Base-by-base conservation (phyloP, 306 rosid genomes). In the Macrotyloma uniflorum region DNA sequence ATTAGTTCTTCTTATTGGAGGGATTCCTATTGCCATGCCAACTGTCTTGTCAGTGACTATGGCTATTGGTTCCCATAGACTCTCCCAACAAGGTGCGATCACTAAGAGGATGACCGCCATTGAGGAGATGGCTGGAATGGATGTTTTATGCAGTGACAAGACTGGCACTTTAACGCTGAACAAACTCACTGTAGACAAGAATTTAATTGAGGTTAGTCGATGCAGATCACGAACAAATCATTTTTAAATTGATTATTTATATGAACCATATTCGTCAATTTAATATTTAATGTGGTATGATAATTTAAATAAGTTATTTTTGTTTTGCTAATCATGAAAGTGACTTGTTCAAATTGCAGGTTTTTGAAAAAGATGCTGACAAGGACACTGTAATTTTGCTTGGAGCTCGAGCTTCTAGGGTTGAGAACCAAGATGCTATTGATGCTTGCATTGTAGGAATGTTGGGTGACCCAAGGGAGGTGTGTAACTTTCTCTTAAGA, bases 121-220 rank as follows among this genome's bases (percentile, higher is more conserved):
- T 65, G 97, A 91, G 76, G 97, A 91, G 38, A 82, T 91, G 97
- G 97, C 97, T 72, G 97, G 97, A 13, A 91, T 91, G 97, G 97
- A 91, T 77, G 97, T 91, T 45, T 84, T 91, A 18, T 92, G 97
- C 20, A 88, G 94, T 79, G 97, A 92, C 76, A 92, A 92, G 85
- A 92, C 97, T 6, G 97, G 94, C 40, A 92, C 94, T 10, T 86
- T 90, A 12, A 92, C 97, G 3, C 85, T 92, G 38, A 91, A 91
- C 88, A 89, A 91, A 81, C 97, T 91, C 70, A 89, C 93, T 0
- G 97, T 91, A 5, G 97, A 92, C 83, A 88, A 74, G 76, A 58
- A 18, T 75, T 80, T 92, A 89, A 28, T 88, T 19, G 97, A 92
- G 94, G 97, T 86, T 28, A 38, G 71, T 12, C 11, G 71, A 16